Evolutionary conservation across 345 rosid genomes (phyloP).

Genomic region (Gossypium herbaceum): DNA sequence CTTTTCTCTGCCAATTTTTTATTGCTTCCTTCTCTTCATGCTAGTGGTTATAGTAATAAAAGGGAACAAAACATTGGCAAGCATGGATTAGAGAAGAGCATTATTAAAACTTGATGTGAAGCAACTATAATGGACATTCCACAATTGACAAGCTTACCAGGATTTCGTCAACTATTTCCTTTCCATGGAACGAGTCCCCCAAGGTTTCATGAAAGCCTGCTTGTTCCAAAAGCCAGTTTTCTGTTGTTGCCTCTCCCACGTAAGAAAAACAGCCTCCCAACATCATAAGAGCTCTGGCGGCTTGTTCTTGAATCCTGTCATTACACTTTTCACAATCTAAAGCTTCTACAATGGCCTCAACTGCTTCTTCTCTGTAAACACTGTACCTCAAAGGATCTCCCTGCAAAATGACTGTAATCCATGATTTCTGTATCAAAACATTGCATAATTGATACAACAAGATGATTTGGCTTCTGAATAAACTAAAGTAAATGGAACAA

Average conservation of each 20-base stretch:
- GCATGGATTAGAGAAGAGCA: not conserved
- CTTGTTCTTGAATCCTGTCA: constrained; percentile 47
- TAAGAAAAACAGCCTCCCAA: constrained; percentile 42
- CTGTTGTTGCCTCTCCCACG: constrained; percentile 30
- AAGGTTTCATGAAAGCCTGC: constrained; percentile 27
- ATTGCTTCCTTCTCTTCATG: constrained; percentile 40
- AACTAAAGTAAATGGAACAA: constrained; percentile 5
- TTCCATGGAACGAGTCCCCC: constrained; percentile 20
- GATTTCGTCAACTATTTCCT: constrained; percentile 14
- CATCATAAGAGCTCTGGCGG: constrained; percentile 49
- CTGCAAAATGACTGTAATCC: constrained; percentile 41
- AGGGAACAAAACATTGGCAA: not conserved
- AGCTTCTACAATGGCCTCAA: constrained; percentile 41
- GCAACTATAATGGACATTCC: not conserved
- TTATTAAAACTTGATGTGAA: not conserved
- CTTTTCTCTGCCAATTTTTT: constrained; percentile 44
- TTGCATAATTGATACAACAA: not conserved
- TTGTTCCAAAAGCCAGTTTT: constrained; percentile 44
- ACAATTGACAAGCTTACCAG: constrained; percentile 28
- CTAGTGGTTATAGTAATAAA: constrained; percentile 13
- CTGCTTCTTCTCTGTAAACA: constrained; percentile 56
- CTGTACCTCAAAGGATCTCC: constrained; percentile 48
- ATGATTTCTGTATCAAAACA: not conserved
- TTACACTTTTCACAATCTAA: constrained; percentile 32
- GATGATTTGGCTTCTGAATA: not conserved